Evolutionary conservation across 441 rosid genomes (phyloP), one percentile per base, ranked within the genome.

Genomic region (Viola pubescens): DNA sequence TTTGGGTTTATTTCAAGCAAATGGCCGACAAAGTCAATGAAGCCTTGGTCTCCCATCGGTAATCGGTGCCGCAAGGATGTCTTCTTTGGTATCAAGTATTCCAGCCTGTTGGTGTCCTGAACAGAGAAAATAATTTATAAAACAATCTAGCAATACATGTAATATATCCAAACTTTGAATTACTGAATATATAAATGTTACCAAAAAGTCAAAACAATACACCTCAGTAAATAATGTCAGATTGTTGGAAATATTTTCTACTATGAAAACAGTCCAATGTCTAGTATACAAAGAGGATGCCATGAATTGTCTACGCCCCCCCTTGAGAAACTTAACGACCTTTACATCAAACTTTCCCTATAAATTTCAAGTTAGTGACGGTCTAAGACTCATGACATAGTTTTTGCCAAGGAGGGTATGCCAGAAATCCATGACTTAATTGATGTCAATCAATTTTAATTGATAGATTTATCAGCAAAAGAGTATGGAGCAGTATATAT

Each of bases 21-120:
- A 81, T 89, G 82, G 41, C 67, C 72, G 7, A 92, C 91, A 69
- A 92, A 92, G 62, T 87, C 96, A 7, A 86, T 77, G 78, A 92
- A 92, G 38, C 92, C 97, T 75, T 86, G 97, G 71, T 92, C 98
- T 48, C 98, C 98, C 96, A 89, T 92, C 6, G 92, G 94, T 66
- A 92, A 66, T 42, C 98, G 80, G 68, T 84, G 97, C 76, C 89
- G 79, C 68, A 89, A 64, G 37, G 96, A 89, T 62, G 97, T 79
- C 82, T 82, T 87, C 74, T 92, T 89, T 0, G 95, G 95, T 64
- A 92, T 86, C 69, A 89, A 66, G 70, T 86, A 89, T 60, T 92
- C 97, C 65, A 92, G 73, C 73, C 86, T 78, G 79, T 72, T 89
- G 47, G 82, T 76, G 43, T 87, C 97, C 97, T 92, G 92, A 68